Percentiles rank a stretch among this genome's conserved stretches.
Conservation (phyloP, 306 rosid species). For the Vigna mungo region DNA sequence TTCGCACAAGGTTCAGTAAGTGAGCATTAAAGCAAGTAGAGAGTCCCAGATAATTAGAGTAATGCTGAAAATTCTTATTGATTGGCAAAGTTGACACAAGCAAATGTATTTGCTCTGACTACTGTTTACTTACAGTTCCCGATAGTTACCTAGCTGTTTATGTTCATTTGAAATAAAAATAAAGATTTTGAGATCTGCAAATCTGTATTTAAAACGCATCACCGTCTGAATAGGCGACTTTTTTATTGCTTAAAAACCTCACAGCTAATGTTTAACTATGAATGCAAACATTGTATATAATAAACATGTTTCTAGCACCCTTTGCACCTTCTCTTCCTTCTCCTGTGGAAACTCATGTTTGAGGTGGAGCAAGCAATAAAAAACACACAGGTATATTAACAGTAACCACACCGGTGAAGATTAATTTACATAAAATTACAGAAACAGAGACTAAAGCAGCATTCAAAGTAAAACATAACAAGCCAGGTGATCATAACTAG, state of each 20-base stretch:
- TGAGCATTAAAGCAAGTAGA: too few relatives aligned
- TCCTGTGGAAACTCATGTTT: neutral
- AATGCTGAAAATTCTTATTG: neutral
- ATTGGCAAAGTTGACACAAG: constrained; percentile 21
- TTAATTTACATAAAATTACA: constrained; percentile 35
- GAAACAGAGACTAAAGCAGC: constrained; percentile 8
- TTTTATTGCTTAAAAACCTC: constrained; percentile 5
- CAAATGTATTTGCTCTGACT: constrained; percentile 8
- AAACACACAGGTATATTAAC: constrained; percentile 19
- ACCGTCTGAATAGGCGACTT: neutral
- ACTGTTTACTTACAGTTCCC: constrained; percentile 31
- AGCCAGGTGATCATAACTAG: constrained; percentile 5
- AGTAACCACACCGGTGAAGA: constrained; percentile 13
- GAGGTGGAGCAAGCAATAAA: neutral
- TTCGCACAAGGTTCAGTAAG: too few relatives aligned
- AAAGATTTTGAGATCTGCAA: constrained; percentile 29
- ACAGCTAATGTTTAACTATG: neutral
- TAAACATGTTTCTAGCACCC: constrained; percentile 11
- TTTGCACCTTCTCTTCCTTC: neutral
- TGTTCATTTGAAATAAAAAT: neutral
- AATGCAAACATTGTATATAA: too few relatives aligned
- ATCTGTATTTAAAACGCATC: constrained; percentile 14
- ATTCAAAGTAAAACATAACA: constrained; percentile 20
- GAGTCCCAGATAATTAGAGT: neutral
- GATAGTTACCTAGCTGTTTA: neutral